A percentile compares a stretch with the other conserved stretches of the same genome.
Conservation (phyloP, 2,329 filamentous ascomycete genomes). For the Colletotrichum sp. region DNA sequence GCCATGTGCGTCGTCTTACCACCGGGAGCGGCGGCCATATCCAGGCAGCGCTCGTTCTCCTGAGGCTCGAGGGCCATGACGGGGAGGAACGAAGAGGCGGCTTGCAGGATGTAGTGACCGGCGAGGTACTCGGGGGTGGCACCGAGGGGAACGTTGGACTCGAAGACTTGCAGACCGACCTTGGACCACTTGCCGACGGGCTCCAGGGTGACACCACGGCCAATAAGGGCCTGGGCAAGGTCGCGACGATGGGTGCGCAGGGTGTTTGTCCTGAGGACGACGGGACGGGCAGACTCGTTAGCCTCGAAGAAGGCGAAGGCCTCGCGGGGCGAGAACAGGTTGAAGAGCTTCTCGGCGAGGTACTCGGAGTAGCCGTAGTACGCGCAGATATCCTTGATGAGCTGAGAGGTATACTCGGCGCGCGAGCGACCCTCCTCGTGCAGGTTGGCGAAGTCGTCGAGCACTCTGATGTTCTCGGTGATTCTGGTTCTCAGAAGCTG, state of each 20-base stretch:
- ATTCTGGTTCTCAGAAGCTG: conserved; percentile 88
- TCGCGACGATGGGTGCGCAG: conserved; percentile 78
- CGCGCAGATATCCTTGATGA: conserved; percentile 89
- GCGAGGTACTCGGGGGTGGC: conserved; percentile 97
- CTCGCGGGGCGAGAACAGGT: conserved; percentile 89
- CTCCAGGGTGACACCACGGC: conserved; percentile 93
- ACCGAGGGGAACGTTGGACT: conserved; percentile 83
- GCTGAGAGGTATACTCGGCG: conserved; percentile 84
- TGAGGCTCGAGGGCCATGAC: conserved; percentile 97
- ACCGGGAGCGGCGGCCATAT: conserved; percentile 93
- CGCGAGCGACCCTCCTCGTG: conserved; percentile 81
- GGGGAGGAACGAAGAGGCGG: conserved; percentile 93
- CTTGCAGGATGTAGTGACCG: conserved; percentile 97
- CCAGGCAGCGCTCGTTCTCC: conserved; percentile 82
- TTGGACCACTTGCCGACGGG: conserved; percentile 99
- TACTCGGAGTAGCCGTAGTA: conserved; percentile 97
- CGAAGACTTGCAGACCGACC: conserved; percentile 95
- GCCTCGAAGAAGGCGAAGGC: conserved; percentile 99
- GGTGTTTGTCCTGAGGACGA: conserved; percentile 97
- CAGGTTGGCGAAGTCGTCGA: conserved; percentile 86
- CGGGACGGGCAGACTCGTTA: conserved; percentile 91
- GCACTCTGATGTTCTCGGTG: conserved; percentile 88
- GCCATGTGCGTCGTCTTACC: conserved; percentile 96
- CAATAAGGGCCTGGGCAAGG: conserved; percentile 91
- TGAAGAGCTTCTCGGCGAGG: conserved; percentile 94